Evolutionary conservation across 148 eudicot species (phyloP).

Genomic region (Rheum nobile): DNA sequence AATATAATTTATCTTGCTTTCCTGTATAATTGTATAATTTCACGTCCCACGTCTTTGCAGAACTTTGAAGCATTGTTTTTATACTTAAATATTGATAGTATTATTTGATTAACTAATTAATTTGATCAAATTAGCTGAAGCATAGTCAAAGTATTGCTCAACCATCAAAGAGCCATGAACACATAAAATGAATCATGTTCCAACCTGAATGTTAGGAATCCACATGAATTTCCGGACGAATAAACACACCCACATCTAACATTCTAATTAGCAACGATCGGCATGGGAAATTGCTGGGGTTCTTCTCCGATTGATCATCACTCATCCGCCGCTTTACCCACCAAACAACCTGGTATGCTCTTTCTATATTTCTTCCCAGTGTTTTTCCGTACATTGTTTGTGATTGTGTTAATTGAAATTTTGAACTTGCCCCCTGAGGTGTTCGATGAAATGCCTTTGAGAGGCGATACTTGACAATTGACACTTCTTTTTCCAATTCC

Average conservation of each 20-base stretch:
- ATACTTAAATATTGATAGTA: background rate
- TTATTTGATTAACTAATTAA: background rate
- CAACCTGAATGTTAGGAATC: background rate
- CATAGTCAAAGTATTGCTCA: conserved; percentile 9
- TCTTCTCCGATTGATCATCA: conserved; percentile 25
- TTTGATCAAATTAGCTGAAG: background rate
- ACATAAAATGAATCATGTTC: background rate
- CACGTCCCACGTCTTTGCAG: conserved; percentile 8
- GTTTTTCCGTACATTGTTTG: background rate
- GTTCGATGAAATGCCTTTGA: conserved; percentile 8
- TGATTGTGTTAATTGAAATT: background rate
- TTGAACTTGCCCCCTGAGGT: background rate
- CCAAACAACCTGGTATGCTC: conserved; percentile 1
- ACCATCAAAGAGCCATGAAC: background rate
- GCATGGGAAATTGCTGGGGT: conserved; percentile 55
- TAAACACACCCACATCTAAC: background rate
- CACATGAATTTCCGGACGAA: background rate
- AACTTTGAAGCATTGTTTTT: background rate
- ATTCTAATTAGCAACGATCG: background rate
- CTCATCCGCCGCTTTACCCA: conserved; percentile 11
- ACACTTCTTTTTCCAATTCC: background rate
- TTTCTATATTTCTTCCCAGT: background rate
- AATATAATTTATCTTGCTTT: background rate
- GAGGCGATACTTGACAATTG: background rate
- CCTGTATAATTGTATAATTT: background rate